Evolutionary conservation across 202 grass and related monocot genomes (phyloP), one percentile per base, ranked within the genome.

Genomic region (Miscanthus sacchariflorus): DNA sequence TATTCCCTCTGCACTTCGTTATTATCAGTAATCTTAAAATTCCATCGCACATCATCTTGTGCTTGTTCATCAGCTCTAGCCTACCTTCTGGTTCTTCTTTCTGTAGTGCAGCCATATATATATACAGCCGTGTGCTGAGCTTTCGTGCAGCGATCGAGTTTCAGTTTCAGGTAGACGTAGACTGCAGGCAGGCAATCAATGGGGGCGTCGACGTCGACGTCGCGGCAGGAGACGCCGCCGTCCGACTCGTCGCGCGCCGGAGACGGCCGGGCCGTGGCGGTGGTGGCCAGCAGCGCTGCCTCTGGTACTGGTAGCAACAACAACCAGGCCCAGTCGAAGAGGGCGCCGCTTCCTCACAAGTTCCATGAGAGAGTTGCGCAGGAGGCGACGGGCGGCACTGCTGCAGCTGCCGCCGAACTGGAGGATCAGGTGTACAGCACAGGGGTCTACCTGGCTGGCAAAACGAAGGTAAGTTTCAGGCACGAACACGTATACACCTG

Each of bases 271-370:
- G 75, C 27, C 38, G n/a, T 5, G 46, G 46, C 58, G 35, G 48
- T 17, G 81, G 58, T 15, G 28, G 6, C 18, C 8, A 76, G 81
- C 27, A 58, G 61, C n/a, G 7, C 46, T 30, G 1, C 76, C 21
- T 77, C 89, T 14, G 70, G 28, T 2, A 77, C 75, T 6, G 50
- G 75, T 4, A 78, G 75, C 75, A 78, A 38, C 30, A 39, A 6
- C 59, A 40, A 88, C 70, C 76, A 91, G 70, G 85, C 90, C 0
- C 85, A 88, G 71, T 81, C 90, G 25, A 91, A 91, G 64, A 40
- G 76, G 27, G 70, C 89, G 23, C 85, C 85, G 33, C 5, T 75
- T 70, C 84, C 87, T 25, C 84, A 92, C 87, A 85, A 84, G 87
- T 78, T 90, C 69, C 84, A 80, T 0, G 85, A 88, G 70, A 91